Evolutionary conservation across 192 early-diverging fungal species (phyloP), one percentile per base, ranked within the genome.

Genomic region (Glomus cerebriforme): DNA sequence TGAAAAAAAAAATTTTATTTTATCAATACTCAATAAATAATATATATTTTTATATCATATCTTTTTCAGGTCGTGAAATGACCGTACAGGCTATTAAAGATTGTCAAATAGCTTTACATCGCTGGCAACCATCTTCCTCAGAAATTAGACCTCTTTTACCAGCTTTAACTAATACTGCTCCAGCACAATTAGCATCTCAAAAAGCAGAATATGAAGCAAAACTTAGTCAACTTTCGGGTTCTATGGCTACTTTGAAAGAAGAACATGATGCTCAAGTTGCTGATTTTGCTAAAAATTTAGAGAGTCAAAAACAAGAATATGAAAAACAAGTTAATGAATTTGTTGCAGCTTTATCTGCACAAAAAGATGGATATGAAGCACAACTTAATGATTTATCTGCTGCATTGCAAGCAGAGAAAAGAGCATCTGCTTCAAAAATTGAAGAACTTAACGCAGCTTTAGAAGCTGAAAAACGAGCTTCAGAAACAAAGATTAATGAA

Each of bases 151-250:
- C 47, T 12, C 45, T 78, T 59, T 69, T 78, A 59, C 77, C 77
- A 22, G 54, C 66, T 13, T 69, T 78, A 26, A 78, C 77, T 7
- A 78, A 78, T 35, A 78, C 77, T 5, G 77, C 64, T 29, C 66
- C 77, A 10, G 67, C 65, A 58, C 35, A 26, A 24, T 69, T 78
- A 58, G 77, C 77, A 8, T 31, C 77, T 59, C 77, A 78, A 69
- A 78, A 78, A 67, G 17, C 49, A 59, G 77, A 78, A 69, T 78
- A 78, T 70, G 77, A 78, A 69, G 65, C 65, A 37, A 78, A 78
- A 69, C 0, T 69, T 4, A 22, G 27, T 47, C 63, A 78, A 69
- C 32, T 78, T 68, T 39, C 7, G 4, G 32, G 3, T 39, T 35
- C 32, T 10, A 75, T 75, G 73, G 24, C 19, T 59, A 13, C 59